phyloP scores from a whole-genome alignment of 768 basidiomycete species.

The Pleurotus tuber-regium region DNA sequence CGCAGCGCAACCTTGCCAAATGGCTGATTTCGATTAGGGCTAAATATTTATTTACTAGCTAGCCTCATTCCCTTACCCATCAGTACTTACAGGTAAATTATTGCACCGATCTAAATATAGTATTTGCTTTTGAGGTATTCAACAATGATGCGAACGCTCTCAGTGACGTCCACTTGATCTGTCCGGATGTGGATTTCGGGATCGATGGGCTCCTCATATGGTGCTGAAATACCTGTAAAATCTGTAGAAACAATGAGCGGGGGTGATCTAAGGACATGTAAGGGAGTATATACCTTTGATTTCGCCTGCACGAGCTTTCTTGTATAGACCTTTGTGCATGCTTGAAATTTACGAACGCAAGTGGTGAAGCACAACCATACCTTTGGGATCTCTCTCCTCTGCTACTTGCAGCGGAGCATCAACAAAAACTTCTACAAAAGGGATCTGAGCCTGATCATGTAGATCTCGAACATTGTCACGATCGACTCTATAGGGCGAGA shows the following conservation, averaged over 20 bases:
- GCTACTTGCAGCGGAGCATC: constrained; percentile 89
- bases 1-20: constrained; percentile 4
- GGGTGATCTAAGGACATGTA: too few species aligned
- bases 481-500: constrained; percentile 94
- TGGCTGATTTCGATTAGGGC: neutral
- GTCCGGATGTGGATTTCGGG: constrained; percentile 95
- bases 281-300: constrained; percentile 70
- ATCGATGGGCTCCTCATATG: constrained; percentile 83
- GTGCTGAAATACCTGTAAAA: constrained; percentile 97
- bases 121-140: constrained; percentile 73
- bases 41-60: neutral
- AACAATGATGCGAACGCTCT: constrained; percentile 75
- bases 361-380: neutral
- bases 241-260: constrained; percentile 46
- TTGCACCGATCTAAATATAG: constrained; percentile 37
- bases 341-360: neutral
- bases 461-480: constrained; percentile 78
- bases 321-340: constrained; percentile 70
- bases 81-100: constrained; percentile 2
- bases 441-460: constrained; percentile 68
- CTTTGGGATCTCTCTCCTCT: constrained; percentile 91
- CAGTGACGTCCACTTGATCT: constrained; percentile 70
- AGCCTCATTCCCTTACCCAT: neutral
- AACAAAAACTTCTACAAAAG: constrained; percentile 92
- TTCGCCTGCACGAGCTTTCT: constrained; percentile 91